phyloP scores from a whole-genome alignment of 2,329 filamentous ascomycete species.

The Neofusicoccum sp. region DNA sequence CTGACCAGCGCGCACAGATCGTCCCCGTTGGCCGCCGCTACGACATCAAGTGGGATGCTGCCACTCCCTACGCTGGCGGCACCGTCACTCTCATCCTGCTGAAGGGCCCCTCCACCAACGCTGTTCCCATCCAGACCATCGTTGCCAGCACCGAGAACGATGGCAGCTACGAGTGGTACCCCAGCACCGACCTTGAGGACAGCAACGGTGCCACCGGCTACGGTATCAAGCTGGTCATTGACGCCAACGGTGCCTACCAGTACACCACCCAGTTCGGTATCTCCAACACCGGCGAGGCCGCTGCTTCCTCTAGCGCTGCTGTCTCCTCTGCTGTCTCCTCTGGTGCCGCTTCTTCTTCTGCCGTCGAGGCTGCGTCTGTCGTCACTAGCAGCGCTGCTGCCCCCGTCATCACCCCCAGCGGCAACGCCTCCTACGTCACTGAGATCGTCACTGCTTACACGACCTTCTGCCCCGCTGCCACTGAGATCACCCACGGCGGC shows the following conservation, averaged over 20 bases:
- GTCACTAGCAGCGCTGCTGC: conserved; percentile 12
- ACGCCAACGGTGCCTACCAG: conserved; percentile 62
- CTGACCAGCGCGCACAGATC: conserved; percentile 32
- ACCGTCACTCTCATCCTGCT: conserved; percentile 63
- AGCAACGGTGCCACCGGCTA: conserved; percentile 53
- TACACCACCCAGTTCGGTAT: conserved; percentile 66
- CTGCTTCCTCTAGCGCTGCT: conserved; percentile 8
- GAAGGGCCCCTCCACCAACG: conserved; percentile 60
- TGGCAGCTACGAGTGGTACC: conserved; percentile 60
- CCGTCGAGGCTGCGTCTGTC: conserved; percentile 23
- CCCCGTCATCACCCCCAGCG: conserved; percentile 26
- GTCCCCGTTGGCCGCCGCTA: conserved; percentile 60
- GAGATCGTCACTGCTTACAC: conserved; percentile 37
- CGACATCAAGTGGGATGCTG: conserved; percentile 61
- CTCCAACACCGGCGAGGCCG: conserved; percentile 40
- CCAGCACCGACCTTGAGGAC: conserved; percentile 49
- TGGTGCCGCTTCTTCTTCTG: conserved; percentile 25
- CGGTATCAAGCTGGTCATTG: conserved; percentile 64
- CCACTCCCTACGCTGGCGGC: conserved; percentile 40
- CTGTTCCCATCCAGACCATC: conserved; percentile 54
- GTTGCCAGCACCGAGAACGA: conserved; percentile 56
- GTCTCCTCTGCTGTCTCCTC: conserved; percentile 27
- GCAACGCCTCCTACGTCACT: conserved; percentile 33
- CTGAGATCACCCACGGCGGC: conserved; percentile 8
- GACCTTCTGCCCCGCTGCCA: conserved; percentile 33